Base-by-base conservation (phyloP, 1,139 yeast genomes). In the Spathaspora sp. region DNA sequence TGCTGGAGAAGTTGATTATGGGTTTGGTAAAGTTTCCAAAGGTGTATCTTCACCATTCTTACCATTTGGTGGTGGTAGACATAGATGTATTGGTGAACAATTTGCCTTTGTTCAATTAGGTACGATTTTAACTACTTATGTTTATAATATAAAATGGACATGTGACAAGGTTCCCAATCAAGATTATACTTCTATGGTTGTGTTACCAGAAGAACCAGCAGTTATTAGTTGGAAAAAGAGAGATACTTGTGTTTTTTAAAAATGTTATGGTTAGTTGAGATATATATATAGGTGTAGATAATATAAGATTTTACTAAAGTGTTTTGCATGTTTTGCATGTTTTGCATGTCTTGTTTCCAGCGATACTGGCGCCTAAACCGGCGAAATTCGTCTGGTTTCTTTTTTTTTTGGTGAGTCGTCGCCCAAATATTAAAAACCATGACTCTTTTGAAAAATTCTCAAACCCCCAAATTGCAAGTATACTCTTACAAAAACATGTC, bases 61-160 rank as follows among this genome's bases (percentile, higher is more conserved):
- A 65, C 99, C 99, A 47, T 93, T 93, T 62, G 99, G 99, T 58
- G 99, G 98, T 68, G 99, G 99, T 56, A 88, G 99, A 78, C 99
- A 93, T 68, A 86, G 99, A 74, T 93, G 99, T 73, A 90, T 93
- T 62, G 99, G 99, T 61, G 99, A 93, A 71, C 98, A 91, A 65
- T 93, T 93, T 73, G 99, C 99, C 39, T 89, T 86, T 67, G 84
- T 86, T 56, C 99, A 93, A 74, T 80, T 93, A 58, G 97, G 97
- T 47, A 85, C 95, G 47, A 77, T 93, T 51, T 74, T 95, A 63
- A 73, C 90, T 34, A 81, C 90, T 18, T 87, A 76, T 64, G 80
- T 91, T 33, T 86, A 86, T 66, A 84, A 86, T 53, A 70, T 88
- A 64, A 84, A 77, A 64, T 91, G 97, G 97, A 75, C 76, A 41